Evolutionary conservation across 139 green algal genomes (phyloP).

Genomic region (Tetradesmus obliquus): DNA sequence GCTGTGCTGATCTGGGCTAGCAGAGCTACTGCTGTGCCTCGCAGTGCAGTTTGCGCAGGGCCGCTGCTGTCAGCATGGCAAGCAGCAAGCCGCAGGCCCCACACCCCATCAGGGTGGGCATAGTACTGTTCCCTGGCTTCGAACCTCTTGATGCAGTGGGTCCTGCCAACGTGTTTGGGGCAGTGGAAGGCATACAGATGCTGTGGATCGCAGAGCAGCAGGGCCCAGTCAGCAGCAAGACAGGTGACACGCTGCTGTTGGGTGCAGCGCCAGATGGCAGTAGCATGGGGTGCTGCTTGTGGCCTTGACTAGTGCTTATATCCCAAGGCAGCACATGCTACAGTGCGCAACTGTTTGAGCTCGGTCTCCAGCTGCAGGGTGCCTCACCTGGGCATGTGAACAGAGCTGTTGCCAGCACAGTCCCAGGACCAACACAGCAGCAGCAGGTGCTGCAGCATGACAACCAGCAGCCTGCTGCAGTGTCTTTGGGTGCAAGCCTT

Average conservation of each 20-base stretch:
- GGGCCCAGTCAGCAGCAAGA: constrained; percentile 26
- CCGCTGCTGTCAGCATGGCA: not conserved
- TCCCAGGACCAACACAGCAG: too few relatives aligned
- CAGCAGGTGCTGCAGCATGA: too few relatives aligned
- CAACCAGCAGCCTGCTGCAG: too few relatives aligned
- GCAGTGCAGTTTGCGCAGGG: not conserved
- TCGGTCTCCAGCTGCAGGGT: too few relatives aligned
- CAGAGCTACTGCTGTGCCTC: not conserved
- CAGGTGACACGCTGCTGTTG: not conserved
- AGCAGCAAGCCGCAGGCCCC: not conserved
- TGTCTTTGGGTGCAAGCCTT: too few relatives aligned
- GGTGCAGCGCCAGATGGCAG: too few relatives aligned
- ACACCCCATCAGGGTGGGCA: not conserved
- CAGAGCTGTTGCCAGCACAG: too few relatives aligned
- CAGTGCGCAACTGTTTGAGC: too few relatives aligned
- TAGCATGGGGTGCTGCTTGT: too few relatives aligned
- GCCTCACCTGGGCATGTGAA: too few relatives aligned
- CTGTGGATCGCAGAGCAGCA: not conserved
- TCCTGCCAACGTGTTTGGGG: constrained; percentile 23
- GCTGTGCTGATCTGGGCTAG: not conserved
- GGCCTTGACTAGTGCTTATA: too few relatives aligned
- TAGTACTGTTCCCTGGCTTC: constrained; percentile 19
- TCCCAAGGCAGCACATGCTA: too few relatives aligned
- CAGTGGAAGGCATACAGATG: not conserved
- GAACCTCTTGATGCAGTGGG: constrained; percentile 34